Conservation (phyloP, 495 filamentous ascomycete species). For the Lineolata rhizophorae region DNA sequence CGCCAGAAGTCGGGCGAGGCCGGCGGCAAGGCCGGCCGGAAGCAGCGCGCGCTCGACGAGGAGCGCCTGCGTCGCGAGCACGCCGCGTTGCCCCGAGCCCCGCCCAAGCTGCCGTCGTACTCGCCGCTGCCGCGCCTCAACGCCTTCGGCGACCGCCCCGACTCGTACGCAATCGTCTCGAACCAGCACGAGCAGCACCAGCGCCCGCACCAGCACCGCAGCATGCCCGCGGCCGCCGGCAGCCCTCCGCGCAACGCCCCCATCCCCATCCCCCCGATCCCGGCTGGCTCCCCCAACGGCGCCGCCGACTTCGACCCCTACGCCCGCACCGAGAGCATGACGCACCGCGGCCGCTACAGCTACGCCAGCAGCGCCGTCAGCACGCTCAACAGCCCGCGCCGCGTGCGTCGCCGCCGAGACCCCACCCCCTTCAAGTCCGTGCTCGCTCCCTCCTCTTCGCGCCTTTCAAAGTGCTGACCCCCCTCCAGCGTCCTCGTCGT, state of each 20-base stretch:
- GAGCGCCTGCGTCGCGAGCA: slow-evolving; percentile 44
- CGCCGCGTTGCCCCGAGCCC: slow-evolving; percentile 37
- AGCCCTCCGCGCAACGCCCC: slow-evolving; percentile 15
- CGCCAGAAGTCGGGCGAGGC: slow-evolving; percentile 17
- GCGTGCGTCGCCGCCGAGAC: slow-evolving; percentile 84
- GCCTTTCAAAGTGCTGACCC: too few species aligned
- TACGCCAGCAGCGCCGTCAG: slow-evolving; percentile 85
- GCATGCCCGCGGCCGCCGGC: slow-evolving; percentile 2
- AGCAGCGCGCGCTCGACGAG: slow-evolving; percentile 33
- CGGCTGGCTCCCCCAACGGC: slow-evolving; percentile 13
- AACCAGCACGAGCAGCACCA: slow-evolving; percentile 17
- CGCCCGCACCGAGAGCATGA: slow-evolving; percentile 79
- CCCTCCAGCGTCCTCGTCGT: slow-evolving; percentile 60
- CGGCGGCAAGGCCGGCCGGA: slow-evolving; percentile 43
- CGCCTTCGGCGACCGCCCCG: slow-evolving; percentile 52
- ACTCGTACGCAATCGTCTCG: slow-evolving; percentile 37
- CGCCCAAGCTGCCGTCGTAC: slow-evolving; percentile 65
- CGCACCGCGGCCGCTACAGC: slow-evolving; percentile 87
- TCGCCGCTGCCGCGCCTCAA: slow-evolving; percentile 40
- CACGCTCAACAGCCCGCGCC: slow-evolving; percentile 76
- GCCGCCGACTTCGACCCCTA: slow-evolving; percentile 39
- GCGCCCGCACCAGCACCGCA: slow-evolving; percentile 1
- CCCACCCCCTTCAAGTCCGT: slow-evolving; percentile 95
- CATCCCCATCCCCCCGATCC: slow-evolving; percentile 27
- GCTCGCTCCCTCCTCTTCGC: too few species aligned